Percentiles rank a stretch among this genome's conserved stretches.
phyloP scores from a whole-genome alignment of 331 rosid species.

The Quercus lobata region DNA sequence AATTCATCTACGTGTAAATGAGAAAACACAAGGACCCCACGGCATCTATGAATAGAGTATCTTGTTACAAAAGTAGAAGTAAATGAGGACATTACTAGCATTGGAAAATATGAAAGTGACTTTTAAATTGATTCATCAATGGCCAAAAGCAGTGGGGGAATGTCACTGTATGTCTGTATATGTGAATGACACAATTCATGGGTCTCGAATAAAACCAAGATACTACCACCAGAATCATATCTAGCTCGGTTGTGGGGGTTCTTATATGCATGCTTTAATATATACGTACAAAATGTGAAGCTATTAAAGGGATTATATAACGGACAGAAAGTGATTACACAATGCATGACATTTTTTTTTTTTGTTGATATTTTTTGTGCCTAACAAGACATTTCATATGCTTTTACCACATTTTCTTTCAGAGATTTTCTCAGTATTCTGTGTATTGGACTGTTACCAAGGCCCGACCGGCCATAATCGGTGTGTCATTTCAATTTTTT shows the following conservation, averaged over 20 bases:
- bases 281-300: conserved; percentile 22
- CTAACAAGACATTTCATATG: background rate
- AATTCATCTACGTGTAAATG: conserved; percentile 18
- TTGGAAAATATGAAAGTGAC: conserved; percentile 23
- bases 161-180: conserved; percentile 28
- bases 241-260: background rate
- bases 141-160: conserved; percentile 22
- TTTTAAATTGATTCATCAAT: conserved; percentile 9
- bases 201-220: conserved; percentile 11
- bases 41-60: conserved; percentile 22
- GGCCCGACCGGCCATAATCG: conserved; percentile 28
- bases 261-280: background rate
- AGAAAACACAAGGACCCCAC: conserved; percentile 37
- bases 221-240: conserved; percentile 10
- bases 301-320: background rate
- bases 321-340: conserved; percentile 28
- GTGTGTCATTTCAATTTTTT: conserved; percentile 23
- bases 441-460: conserved; percentile 20
- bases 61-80: conserved; percentile 11
- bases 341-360: background rate
- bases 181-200: conserved; percentile 6
- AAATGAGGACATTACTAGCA: conserved; percentile 15
- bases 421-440: background rate
- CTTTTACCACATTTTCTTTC: background rate
- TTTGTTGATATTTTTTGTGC: conserved; percentile 11